Evolutionary conservation across 1,284 basidiomycete genomes (phyloP), one percentile per base, ranked within the genome.

Genomic region (Sporisorium scitamineum): DNA sequence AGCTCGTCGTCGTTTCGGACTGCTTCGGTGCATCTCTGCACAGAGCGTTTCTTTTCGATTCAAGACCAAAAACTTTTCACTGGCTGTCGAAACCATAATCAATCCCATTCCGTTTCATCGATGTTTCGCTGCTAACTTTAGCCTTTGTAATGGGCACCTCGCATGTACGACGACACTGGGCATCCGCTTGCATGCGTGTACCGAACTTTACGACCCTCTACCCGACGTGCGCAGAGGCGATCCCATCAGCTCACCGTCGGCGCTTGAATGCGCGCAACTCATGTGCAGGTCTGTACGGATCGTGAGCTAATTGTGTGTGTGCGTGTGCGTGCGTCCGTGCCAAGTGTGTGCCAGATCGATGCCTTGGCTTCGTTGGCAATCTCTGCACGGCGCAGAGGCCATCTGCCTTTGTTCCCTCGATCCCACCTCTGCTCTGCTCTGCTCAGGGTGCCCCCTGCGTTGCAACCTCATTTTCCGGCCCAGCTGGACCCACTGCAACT

Each of bases 371-470:
- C 48, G 27, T 37, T 48, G 37, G 54, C 54, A 56, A 32, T 32
- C 31, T 34, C 45, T 48, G 53, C 27, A 16, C 39, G 34, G 47
- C 54, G 61, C 61, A 70, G 42, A 63, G 67, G 67, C 67, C 61
- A 70, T 50, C 61, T 47, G 44, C 44, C 47, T 26, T 16, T 26
- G 5, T 27, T 48, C 29, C 16, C 26, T 24, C 47, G 27, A 31
- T 50, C 48, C 48, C 48, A 50, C 48, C 48, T 48, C 37, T 22
- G n/a, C 42, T 26, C 42, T 5, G 9, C 27, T 31, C 44, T 50
- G 26, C 39, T 47, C 32, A 24, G 41, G 10, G 29, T 37, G 34
- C 27, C 52, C 54, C 18, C 44, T 39, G 52, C 44, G 29, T 42
- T 41, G 37, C 22, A 50, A 34, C 31, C 48, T 50, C 50, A 41